Percentiles rank a stretch among this genome's conserved stretches.
These are phyloP conservation scores for Nephelium lappaceum DNA, from an alignment of 345 rosid species.

Conservation along the genomic window DNA sequence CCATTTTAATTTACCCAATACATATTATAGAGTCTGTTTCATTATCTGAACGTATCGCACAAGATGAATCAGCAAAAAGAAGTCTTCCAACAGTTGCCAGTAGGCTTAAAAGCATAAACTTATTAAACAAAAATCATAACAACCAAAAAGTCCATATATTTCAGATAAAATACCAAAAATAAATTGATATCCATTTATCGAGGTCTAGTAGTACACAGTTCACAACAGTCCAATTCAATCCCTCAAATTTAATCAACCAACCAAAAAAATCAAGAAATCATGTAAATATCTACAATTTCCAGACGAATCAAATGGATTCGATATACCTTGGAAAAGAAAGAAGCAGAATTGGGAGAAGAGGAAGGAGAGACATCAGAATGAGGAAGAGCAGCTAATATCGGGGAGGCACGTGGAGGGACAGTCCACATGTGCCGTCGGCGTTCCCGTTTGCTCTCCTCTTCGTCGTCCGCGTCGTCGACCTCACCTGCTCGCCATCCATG, in stretches of 20 bases:
- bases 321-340: slow-evolving; percentile 65
- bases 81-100: background rate
- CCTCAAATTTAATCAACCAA: background rate
- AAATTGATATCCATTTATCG: too few relatives aligned
- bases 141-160: too few relatives aligned
- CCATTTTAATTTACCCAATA: background rate
- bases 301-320: background rate
- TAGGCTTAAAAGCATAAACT: background rate
- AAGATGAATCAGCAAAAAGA: background rate
- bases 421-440: slow-evolving; percentile 63
- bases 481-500: slow-evolving; percentile 41
- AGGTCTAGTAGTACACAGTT: too few relatives aligned
- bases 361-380: slow-evolving; percentile 41
- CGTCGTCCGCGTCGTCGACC: slow-evolving; percentile 35
- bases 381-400: slow-evolving; percentile 25
- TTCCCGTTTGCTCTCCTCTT: slow-evolving; percentile 44
- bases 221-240: background rate
- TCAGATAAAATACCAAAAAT: too few relatives aligned
- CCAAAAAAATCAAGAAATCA: background rate
- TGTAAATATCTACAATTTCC: background rate
- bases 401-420: slow-evolving; percentile 56
- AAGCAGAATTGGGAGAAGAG: slow-evolving; percentile 43
- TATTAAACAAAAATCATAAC: background rate
- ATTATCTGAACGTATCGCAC: background rate
- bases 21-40: background rate